Conservation (phyloP, 1,139 yeast species). For the Suhomyces kunorum region DNA sequence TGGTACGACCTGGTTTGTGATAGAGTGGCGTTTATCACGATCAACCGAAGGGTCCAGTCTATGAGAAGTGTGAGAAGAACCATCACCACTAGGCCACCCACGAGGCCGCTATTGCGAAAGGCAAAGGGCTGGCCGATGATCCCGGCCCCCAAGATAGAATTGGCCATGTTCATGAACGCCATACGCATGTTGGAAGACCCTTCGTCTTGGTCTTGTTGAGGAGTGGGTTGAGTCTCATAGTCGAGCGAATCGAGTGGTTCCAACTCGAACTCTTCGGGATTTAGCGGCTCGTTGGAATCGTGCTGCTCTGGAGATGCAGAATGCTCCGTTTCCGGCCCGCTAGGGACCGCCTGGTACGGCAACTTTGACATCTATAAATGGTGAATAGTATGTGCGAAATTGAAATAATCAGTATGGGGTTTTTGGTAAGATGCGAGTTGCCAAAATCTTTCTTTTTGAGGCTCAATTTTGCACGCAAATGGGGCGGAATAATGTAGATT, state of each 20-base stretch:
- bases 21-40: conserved; percentile 79
- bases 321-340: conserved; percentile 3
- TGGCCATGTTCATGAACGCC: conserved; percentile 98
- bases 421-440: no score
- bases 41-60: conserved; percentile 82
- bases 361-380: conserved; percentile 2
- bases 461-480: no score
- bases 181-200: conserved; percentile 60
- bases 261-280: conserved; percentile 26
- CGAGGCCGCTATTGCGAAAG: conserved; percentile 72
- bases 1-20: conserved; percentile 81
- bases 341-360: conserved; percentile 10
- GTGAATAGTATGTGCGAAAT: not conserved
- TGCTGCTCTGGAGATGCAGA: not conserved
- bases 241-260: conserved; percentile 17
- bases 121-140: conserved; percentile 95
- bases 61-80: conserved; percentile 64
- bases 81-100: conserved; percentile 70
- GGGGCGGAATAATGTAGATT: no score
- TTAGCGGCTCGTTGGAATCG: not conserved
- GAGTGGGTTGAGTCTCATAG: conserved; percentile 10
- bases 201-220: conserved; percentile 12
- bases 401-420: not conserved
- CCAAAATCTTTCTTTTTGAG: no score
- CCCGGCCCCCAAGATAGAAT: conserved; percentile 91